These are phyloP conservation scores for Kwoniella europaea DNA, from an alignment of 768 basidiomycete genomes.

Conservation along the genomic window DNA sequence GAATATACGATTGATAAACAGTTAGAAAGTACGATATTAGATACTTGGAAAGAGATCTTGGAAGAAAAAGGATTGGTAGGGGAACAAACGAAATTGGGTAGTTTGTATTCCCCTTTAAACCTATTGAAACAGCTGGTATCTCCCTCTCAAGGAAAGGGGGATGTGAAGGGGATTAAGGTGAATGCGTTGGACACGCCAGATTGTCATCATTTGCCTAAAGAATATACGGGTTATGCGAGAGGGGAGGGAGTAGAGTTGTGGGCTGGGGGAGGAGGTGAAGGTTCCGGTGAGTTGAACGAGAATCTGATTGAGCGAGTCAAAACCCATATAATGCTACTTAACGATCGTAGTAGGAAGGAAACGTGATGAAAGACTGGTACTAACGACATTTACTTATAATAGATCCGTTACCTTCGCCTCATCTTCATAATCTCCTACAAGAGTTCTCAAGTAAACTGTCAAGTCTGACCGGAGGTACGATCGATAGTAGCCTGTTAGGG, in stretches of 20 bases:
- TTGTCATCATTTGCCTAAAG: slow-evolving; percentile 54
- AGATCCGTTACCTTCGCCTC: slow-evolving; percentile 52
- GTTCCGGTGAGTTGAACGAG: slow-evolving; percentile 54
- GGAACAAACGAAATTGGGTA: slow-evolving; percentile 43
- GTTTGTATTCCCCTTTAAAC: slow-evolving; percentile 46
- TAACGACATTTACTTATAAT: not conserved
- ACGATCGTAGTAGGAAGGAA: too few relatives aligned
- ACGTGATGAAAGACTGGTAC: too few relatives aligned
- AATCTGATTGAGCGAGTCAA: too few relatives aligned
- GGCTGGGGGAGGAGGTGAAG: slow-evolving; percentile 57
- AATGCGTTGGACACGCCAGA: slow-evolving; percentile 57
- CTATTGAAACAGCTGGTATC: slow-evolving; percentile 24
- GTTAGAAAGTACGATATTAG: slow-evolving; percentile 30
- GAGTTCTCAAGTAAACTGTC: slow-evolving; percentile 40
- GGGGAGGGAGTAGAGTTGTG: slow-evolving; percentile 49
- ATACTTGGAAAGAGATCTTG: slow-evolving; percentile 30
- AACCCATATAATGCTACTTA: too few relatives aligned
- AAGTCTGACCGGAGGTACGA: not conserved
- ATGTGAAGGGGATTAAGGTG: slow-evolving; percentile 17
- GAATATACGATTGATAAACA: slow-evolving; percentile 23
- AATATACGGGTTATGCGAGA: slow-evolving; percentile 48
- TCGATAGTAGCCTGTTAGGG: slow-evolving; percentile 10
- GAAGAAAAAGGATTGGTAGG: slow-evolving; percentile 2
- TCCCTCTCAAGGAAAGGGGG: not conserved
- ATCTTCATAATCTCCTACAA: slow-evolving; percentile 54